phyloP scores from a whole-genome alignment of 257 asterid species.

The Solanum arcanum region DNA sequence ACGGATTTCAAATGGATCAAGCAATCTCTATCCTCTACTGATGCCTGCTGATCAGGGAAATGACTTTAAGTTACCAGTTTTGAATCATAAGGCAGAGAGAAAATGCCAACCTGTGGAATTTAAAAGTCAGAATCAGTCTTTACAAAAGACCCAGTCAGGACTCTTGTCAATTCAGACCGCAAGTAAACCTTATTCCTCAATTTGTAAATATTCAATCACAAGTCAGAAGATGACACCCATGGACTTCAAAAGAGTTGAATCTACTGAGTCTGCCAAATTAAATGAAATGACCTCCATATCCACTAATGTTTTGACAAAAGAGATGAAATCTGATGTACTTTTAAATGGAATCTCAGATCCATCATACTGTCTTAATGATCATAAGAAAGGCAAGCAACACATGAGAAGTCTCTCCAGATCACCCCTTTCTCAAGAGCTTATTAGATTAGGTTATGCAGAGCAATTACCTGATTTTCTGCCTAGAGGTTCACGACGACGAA shows the following conservation, averaged over 20 bases:
- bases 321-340: constrained; percentile 7
- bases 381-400: constrained; percentile 13
- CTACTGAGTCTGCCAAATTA: constrained; percentile 7
- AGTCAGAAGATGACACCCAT: not conserved
- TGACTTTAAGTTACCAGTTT: constrained; percentile 14
- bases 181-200: constrained; percentile 8
- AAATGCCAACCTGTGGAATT: constrained; percentile 20
- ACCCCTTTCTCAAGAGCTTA: constrained; percentile 57
- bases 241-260: constrained; percentile 12
- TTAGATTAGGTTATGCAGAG: constrained; percentile 41
- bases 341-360: constrained; percentile 9
- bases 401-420: constrained; percentile 23
- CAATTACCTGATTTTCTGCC: constrained; percentile 49
- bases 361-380: constrained; percentile 12
- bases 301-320: constrained; percentile 9
- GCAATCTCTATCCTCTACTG: constrained; percentile 13
- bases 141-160: constrained; percentile 12
- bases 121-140: constrained; percentile 15
- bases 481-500: constrained; percentile 43
- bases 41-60: constrained; percentile 7
- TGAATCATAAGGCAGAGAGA: constrained; percentile 10
- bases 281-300: constrained; percentile 8
- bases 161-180: not conserved
- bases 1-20: constrained; percentile 12
- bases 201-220: constrained; percentile 5